Percentiles rank a stretch among this genome's conserved stretches.
Conservation (phyloP, 257 asterid genomes). For the Eucommia ulmoides region DNA sequence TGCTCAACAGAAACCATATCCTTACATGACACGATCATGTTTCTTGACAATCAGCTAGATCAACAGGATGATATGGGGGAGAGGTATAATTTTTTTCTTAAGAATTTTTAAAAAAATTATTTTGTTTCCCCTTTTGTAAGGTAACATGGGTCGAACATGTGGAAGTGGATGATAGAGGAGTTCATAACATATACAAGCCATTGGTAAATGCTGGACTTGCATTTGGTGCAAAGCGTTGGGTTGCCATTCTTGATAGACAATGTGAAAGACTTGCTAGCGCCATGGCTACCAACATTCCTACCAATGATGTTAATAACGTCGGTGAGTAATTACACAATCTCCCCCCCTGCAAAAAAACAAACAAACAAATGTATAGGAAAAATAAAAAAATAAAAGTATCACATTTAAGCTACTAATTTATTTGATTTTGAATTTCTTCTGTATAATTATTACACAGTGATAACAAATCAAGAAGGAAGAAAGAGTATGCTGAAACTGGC, state of each 20-base stretch:
- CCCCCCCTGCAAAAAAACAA: not conserved
- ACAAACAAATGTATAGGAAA: not conserved
- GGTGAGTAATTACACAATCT: not conserved
- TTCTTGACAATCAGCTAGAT: too few relatives aligned
- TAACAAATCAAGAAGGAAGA: not conserved
- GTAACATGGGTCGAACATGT: constrained; percentile 61
- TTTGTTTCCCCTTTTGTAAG: too few relatives aligned
- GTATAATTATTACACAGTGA: not conserved
- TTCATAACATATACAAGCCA: constrained; percentile 23
- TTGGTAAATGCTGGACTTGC: constrained; percentile 36
- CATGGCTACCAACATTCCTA: constrained; percentile 4
- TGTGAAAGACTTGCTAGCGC: constrained; percentile 25
- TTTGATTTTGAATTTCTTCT: not conserved
- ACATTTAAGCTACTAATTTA: not conserved
- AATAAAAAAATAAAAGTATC: not conserved
- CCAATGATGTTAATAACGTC: not conserved
- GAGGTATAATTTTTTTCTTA: too few relatives aligned
- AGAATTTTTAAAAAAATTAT: too few relatives aligned
- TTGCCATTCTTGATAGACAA: constrained; percentile 27
- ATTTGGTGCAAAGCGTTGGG: constrained; percentile 53
- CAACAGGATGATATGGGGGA: too few relatives aligned
- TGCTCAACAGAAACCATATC: too few relatives aligned
- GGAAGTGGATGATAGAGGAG: constrained; percentile 19
- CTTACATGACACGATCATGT: too few relatives aligned
- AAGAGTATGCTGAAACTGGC: constrained; percentile 9